phyloP scores from a whole-genome alignment of 2,329 filamentous ascomycete genomes.

The Talaromyces funiculosus region DNA sequence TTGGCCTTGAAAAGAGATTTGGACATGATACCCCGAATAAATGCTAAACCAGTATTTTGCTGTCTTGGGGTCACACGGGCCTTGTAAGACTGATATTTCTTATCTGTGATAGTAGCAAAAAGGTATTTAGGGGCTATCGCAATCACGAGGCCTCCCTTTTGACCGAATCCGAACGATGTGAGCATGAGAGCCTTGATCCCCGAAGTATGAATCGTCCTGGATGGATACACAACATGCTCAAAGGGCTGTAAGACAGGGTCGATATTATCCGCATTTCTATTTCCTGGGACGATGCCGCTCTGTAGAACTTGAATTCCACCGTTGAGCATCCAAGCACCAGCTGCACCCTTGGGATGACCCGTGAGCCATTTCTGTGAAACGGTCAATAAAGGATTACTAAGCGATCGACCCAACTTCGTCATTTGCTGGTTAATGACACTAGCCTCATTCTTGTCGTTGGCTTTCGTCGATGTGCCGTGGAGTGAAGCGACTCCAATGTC shows the following conservation, averaged over 20 bases:
- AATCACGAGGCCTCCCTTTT: slow-evolving; percentile 96
- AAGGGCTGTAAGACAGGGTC: slow-evolving; percentile 96
- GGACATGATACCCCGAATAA: background rate
- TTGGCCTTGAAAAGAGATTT: slow-evolving; percentile 3
- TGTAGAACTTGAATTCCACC: slow-evolving; percentile 94
- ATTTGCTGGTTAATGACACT: slow-evolving; percentile 95
- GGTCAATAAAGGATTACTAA: slow-evolving; percentile 91
- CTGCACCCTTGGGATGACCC: slow-evolving; percentile 97
- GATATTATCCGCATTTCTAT: slow-evolving; percentile 96
- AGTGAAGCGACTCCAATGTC: slow-evolving; percentile 93
- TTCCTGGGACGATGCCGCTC: slow-evolving; percentile 87
- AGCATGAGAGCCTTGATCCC: slow-evolving; percentile 98
- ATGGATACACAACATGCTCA: slow-evolving; percentile 95
- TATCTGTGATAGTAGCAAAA: slow-evolving; percentile 58
- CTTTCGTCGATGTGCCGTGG: slow-evolving; percentile 97
- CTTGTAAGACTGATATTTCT: background rate
- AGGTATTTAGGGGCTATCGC: slow-evolving; percentile 96
- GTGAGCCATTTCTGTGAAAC: slow-evolving; percentile 99
- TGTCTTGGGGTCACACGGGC: background rate
- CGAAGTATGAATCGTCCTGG: slow-evolving; percentile 90
- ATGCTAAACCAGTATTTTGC: background rate
- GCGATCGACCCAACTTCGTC: slow-evolving; percentile 84
- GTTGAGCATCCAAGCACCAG: slow-evolving; percentile 99
- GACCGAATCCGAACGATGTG: slow-evolving; percentile 97
- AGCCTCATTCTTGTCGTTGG: slow-evolving; percentile 99